These are phyloP conservation scores for Chrysophaeum taylorii DNA, from an alignment of 352 stramenopile species.

Conservation along the genomic window DNA sequence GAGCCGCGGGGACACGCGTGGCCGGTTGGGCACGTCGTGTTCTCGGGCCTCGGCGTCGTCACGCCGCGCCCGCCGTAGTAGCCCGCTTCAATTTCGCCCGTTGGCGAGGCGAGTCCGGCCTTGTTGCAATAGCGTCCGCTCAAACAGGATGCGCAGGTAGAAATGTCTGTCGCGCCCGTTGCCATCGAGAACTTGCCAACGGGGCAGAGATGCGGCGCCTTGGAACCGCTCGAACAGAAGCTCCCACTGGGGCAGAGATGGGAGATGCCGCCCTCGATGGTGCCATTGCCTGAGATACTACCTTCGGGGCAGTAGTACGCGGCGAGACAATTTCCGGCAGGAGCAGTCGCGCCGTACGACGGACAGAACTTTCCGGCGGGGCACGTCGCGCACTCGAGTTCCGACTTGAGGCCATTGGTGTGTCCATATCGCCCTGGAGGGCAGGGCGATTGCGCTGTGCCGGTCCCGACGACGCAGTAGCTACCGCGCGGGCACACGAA, in stretches of 20 bases:
- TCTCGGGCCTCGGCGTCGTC: slow-evolving; percentile 13
- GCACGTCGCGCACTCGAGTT: slow-evolving; percentile 33
- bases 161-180: neutral
- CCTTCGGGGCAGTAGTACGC: slow-evolving; percentile 33
- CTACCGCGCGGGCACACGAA: slow-evolving; percentile 56
- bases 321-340: slow-evolving; percentile 44
- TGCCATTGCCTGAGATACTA: slow-evolving; percentile 54
- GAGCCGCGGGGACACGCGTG: slow-evolving; percentile 57
- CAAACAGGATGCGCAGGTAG: slow-evolving; percentile 13
- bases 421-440: slow-evolving; percentile 61
- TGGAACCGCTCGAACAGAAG: slow-evolving; percentile 56
- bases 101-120: slow-evolving; percentile 38
- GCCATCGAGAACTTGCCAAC: slow-evolving; percentile 35
- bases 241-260: slow-evolving; percentile 33
- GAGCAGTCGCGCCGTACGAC: slow-evolving; percentile 16
- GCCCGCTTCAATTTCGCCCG: slow-evolving; percentile 62
- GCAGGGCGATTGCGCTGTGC: slow-evolving; percentile 46
- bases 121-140: slow-evolving; percentile 24
- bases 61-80: slow-evolving; percentile 55
- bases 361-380: slow-evolving; percentile 37
- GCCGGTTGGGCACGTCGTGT: slow-evolving; percentile 51
- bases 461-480: slow-evolving; percentile 62
- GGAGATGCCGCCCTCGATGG: slow-evolving; percentile 54
- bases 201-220: slow-evolving; percentile 42
- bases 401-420: slow-evolving; percentile 37